A percentile compares a stretch with the other conserved stretches of the same genome.
phyloP scores from a whole-genome alignment of 2,329 filamentous ascomycete genomes.

The Trichoderma guizhouense region DNA sequence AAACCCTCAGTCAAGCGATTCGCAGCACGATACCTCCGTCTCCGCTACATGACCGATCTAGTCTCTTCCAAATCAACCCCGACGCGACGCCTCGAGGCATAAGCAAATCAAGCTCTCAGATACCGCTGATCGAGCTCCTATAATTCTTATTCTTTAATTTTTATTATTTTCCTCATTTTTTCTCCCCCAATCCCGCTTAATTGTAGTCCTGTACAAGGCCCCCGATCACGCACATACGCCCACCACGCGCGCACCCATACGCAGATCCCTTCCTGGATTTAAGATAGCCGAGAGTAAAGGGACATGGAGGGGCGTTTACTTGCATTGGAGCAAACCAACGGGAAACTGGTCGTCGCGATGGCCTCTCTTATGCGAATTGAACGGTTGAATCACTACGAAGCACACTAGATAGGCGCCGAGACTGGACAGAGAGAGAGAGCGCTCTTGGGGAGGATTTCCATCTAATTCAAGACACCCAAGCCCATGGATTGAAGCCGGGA shows the following conservation, averaged over 20 bases:
- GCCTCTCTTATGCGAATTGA: neutral
- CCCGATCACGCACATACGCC: neutral
- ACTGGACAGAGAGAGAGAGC: neutral
- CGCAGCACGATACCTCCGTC: conserved; percentile 12
- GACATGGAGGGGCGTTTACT: neutral
- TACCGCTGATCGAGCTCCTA: neutral
- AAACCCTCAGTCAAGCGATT: conserved; percentile 10
- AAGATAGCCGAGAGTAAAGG: conserved; percentile 7
- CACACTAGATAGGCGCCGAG: neutral
- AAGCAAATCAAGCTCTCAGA: neutral
- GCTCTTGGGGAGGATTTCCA: neutral
- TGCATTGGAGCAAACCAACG: neutral
- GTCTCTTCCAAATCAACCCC: conserved; percentile 9
- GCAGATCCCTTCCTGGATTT: conserved; percentile 8
- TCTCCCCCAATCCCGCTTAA: neutral
- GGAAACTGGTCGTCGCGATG: neutral
- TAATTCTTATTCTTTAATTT: neutral
- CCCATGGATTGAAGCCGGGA: neutral
- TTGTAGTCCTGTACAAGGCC: neutral
- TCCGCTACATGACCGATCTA: conserved; percentile 12
- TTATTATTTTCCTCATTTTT: neutral
- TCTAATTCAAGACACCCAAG: neutral
- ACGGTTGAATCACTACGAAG: neutral
- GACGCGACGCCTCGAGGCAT: conserved; percentile 13
- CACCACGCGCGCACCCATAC: neutral